A percentile compares a stretch with the other conserved stretches of the same genome.
These are phyloP conservation scores for Plantago ovata DNA, from an alignment of 257 asterid species.

Conservation along the genomic window DNA sequence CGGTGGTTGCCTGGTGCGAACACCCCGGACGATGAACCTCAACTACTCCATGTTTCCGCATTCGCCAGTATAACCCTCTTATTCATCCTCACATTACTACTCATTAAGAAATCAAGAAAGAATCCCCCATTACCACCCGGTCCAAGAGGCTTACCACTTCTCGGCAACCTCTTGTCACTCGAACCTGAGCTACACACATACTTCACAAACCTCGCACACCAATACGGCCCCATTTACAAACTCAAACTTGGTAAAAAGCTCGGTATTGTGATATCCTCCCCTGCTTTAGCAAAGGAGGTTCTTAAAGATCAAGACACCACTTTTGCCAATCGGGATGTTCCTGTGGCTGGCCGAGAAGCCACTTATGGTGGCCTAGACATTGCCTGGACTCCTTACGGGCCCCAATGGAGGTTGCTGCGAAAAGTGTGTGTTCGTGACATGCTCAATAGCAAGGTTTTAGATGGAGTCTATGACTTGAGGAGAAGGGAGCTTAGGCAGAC, in stretches of 20 bases:
- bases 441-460: constrained; percentile 46
- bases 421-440: constrained; percentile 59
- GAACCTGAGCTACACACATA: constrained; percentile 66
- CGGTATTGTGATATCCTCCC: constrained; percentile 55
- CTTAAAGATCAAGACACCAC: constrained; percentile 58
- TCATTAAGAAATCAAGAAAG: constrained; percentile 12
- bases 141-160: constrained; percentile 49
- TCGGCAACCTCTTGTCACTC: constrained; percentile 76
- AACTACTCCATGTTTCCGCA: constrained; percentile 6
- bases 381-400: constrained; percentile 66
- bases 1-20: neutral
- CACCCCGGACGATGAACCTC: neutral
- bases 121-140: constrained; percentile 36
- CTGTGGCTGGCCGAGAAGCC: constrained; percentile 52
- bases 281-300: constrained; percentile 48
- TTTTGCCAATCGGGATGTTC: constrained; percentile 73
- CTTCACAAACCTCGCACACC: constrained; percentile 39
- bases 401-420: constrained; percentile 77
- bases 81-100: neutral
- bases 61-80: neutral
- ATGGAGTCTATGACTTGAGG: constrained; percentile 50
- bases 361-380: constrained; percentile 67
- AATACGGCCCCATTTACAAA: constrained; percentile 53
- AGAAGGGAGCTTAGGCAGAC: constrained; percentile 44
- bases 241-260: constrained; percentile 51